Evolutionary conservation across 345 rosid genomes (phyloP).

Genomic region (Populus davidiana): DNA sequence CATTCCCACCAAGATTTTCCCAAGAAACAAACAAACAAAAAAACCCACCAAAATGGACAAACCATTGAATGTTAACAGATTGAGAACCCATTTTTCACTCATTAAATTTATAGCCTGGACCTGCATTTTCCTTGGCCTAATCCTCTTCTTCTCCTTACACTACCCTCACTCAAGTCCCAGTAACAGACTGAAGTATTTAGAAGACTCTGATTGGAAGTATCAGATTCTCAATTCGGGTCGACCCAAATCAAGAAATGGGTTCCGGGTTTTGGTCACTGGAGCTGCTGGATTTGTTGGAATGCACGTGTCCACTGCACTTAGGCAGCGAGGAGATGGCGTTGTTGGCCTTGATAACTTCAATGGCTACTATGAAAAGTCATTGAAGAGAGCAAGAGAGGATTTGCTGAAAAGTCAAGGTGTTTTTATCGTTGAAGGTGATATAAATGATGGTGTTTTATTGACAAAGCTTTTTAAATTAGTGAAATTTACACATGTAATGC

Average conservation of each 20-base stretch:
- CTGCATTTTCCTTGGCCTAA: slow-evolving; percentile 20
- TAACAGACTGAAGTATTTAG: slow-evolving; percentile 28
- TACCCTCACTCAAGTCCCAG: slow-evolving; percentile 19
- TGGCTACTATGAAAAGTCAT: slow-evolving; percentile 44
- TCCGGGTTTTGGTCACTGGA: slow-evolving; percentile 48
- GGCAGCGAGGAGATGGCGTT: slow-evolving; percentile 51
- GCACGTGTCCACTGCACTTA: slow-evolving; percentile 44
- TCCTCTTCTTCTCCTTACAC: slow-evolving; percentile 22
- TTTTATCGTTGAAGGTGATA: slow-evolving; percentile 45
- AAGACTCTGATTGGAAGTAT: slow-evolving; percentile 40
- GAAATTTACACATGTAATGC: slow-evolving; percentile 55
- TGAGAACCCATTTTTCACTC: slow-evolving; percentile 19
- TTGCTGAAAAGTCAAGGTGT: slow-evolving; percentile 41
- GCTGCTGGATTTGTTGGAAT: slow-evolving; percentile 63
- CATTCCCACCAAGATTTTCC: background rate
- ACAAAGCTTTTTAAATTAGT: slow-evolving; percentile 43
- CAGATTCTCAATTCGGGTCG: slow-evolving; percentile 37
- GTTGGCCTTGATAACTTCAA: slow-evolving; percentile 55
- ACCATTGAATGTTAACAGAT: slow-evolving; percentile 20
- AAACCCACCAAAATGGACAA: slow-evolving; percentile 24
- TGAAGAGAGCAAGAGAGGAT: slow-evolving; percentile 42
- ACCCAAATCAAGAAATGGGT: slow-evolving; percentile 30
- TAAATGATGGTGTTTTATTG: slow-evolving; percentile 36
- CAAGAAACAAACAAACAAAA: too few relatives aligned
- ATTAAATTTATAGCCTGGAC: slow-evolving; percentile 26